Base-by-base conservation (phyloP, 148 eudicot genomes). In the Bassia scoparia region DNA sequence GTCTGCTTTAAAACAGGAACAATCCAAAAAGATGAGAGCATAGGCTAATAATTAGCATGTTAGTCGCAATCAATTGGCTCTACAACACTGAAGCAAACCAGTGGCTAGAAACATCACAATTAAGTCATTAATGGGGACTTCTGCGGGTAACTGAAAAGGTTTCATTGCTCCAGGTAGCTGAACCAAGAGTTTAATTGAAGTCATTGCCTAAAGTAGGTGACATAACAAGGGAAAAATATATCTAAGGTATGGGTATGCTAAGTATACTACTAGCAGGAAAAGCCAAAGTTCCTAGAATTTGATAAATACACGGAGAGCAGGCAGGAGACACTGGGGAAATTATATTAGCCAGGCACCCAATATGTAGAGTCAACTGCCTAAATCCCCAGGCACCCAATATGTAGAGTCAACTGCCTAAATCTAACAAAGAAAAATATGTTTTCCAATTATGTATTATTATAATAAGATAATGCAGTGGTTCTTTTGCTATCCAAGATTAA, bases 131-230 rank as follows among this genome's bases (percentile, higher is more conserved):
- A 33, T 31, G 44, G 66, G 66, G n/a, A 6, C 7, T 18, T 21
- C 2, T 3, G n/a, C n/a, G n/a, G 9, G 64, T 2, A 60, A 60
- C 10, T 12, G 37, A 1, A 30, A 30, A 41, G 44, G 44, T 30
- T 29, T 3, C 33, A 60, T n/a, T 60, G 64, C 21, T 15, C 18
- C 37, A 60, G 33, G 38, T 0, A 20, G 10, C 60, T 55, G 30
- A 55, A 31, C 37, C 20, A 29, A 11, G 33, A 58, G 33, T 60
- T 17, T 2, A 30, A 16, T 60, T 30, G 64, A 4, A 15, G 37
- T 5, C 60, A 55, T 55, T 29, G 35, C 16, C 65, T 61, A 15
- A 38, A 61, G 23, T 16, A 61, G 65, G 65, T 61, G 67, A 62
- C n/a, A 62, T 15, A 62, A 62, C 15, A 3, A 34, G 46, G 21